A percentile compares a stretch with the other conserved stretches of the same genome.
These are phyloP conservation scores for Nothophaeocryptopus gaeumannii DNA, from an alignment of 2,329 filamentous ascomycete genomes.

Conservation along the genomic window DNA sequence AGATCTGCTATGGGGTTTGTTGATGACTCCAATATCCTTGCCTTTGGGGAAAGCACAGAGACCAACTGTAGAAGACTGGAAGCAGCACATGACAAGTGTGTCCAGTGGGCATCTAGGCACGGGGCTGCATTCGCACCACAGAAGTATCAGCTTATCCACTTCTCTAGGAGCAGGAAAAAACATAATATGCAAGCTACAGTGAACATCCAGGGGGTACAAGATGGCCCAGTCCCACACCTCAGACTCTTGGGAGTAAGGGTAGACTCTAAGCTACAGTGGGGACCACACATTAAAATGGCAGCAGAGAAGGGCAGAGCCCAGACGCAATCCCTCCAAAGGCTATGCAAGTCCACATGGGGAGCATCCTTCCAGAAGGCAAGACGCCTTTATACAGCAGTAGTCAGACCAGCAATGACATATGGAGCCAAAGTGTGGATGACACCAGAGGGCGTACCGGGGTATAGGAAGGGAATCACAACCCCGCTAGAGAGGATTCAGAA, in stretches of 20 bases:
- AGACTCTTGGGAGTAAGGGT: conserved; percentile 7
- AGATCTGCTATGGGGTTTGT: conserved; percentile 10
- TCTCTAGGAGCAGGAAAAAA: no score
- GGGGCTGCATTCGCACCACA: conserved; percentile 9
- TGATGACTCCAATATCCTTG: conserved; percentile 10
- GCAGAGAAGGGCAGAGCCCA: conserved; percentile 1
- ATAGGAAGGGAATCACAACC: conserved; percentile 1
- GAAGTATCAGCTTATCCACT: conserved; percentile 11
- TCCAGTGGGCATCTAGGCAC: conserved; percentile 3
- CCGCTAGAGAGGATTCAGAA: conserved; percentile 9
- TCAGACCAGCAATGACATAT: conserved; percentile 1
- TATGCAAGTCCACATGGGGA: no score
- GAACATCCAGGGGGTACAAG: background rate
- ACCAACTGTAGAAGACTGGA: conserved; percentile 6
- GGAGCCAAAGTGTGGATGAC: conserved; percentile 7
- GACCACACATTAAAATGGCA: conserved; percentile 2
- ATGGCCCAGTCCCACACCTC: background rate
- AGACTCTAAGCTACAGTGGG: no score
- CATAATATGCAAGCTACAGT: conserved; percentile 9
- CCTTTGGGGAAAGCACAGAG: conserved; percentile 4
- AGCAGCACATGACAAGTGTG: conserved; percentile 8
- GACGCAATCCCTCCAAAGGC: no score
- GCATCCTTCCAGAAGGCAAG: conserved; percentile 2
- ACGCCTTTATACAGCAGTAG: background rate
- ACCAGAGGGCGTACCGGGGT: no score